Percentiles rank a stretch among this genome's conserved stretches.
These are phyloP conservation scores for Erodium moschatum DNA, from an alignment of 441 rosid species.

Conservation along the genomic window DNA sequence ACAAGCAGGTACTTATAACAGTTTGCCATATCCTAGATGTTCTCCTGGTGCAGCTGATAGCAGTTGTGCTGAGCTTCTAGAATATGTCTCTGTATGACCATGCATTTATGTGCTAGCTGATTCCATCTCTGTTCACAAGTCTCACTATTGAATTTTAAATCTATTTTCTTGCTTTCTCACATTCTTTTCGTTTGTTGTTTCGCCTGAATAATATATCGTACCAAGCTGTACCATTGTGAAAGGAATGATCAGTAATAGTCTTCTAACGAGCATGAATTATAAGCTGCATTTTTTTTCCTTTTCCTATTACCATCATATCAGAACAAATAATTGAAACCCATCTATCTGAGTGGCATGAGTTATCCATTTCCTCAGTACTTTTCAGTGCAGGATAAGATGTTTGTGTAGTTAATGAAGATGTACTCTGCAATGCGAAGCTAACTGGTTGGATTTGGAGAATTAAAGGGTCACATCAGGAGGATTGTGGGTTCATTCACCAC, in stretches of 20 bases:
- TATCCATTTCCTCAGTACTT: neutral
- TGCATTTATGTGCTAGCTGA: constrained; percentile 6
- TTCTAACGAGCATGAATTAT: neutral
- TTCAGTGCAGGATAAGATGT: constrained; percentile 6
- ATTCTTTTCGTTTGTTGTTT: neutral
- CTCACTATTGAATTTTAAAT: too few species aligned
- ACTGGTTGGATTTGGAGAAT: constrained; percentile 1
- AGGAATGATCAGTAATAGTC: neutral
- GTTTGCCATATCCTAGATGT: neutral
- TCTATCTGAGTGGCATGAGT: neutral
- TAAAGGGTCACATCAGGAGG: constrained; percentile 1
- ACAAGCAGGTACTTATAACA: constrained; percentile 6
- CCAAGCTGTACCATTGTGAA: neutral
- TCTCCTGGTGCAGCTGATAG: constrained; percentile 5
- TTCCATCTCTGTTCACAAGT: constrained; percentile 5
- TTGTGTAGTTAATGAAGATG: neutral
- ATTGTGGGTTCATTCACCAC: constrained; percentile 11
- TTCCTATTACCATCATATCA: neutral
- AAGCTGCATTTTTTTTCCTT: neutral
- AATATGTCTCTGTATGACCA: constrained; percentile 9
- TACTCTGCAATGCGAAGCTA: constrained; percentile 6
- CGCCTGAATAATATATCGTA: neutral
- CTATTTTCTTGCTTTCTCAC: neutral
- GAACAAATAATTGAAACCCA: neutral
- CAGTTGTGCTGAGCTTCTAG: constrained; percentile 10